Evolutionary conservation across 257 asterid genomes (phyloP).

Genomic region (Petunia secreta): DNA sequence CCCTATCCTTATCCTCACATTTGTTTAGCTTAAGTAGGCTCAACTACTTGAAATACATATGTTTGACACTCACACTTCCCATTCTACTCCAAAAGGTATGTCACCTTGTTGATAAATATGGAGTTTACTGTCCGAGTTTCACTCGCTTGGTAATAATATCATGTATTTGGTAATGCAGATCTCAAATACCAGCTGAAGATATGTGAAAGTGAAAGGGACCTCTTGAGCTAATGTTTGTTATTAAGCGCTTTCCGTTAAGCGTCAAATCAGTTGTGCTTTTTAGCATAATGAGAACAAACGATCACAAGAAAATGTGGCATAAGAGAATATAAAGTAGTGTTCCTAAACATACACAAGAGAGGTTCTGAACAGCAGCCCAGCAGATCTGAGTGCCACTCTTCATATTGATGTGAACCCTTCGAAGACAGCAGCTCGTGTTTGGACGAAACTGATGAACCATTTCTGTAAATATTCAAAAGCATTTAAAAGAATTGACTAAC

Average conservation of each 20-base stretch:
- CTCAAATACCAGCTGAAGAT: background rate
- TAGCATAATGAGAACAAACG: background rate
- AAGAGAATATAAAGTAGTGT: conserved; percentile 17
- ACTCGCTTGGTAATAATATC: background rate
- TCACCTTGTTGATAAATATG: background rate
- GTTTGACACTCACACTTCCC: background rate
- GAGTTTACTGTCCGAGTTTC: background rate
- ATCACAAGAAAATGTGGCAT: background rate
- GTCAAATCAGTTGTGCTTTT: background rate
- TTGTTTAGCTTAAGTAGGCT: background rate
- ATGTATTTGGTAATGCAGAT: background rate
- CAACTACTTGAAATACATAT: background rate
- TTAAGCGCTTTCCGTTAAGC: conserved; percentile 1
- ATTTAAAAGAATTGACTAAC: conserved; percentile 10
- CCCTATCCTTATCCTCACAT: background rate
- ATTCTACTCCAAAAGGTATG: background rate
- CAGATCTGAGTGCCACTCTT: conserved; percentile 85
- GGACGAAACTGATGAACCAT: conserved; percentile 67
- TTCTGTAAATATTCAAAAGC: conserved; percentile 48
- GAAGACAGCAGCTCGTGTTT: conserved; percentile 61
- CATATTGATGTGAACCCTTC: conserved; percentile 48
- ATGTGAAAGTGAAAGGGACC: background rate
- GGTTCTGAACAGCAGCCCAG: conserved; percentile 96
- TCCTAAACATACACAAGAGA: conserved; percentile 66
- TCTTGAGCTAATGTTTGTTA: background rate